Evolutionary conservation across 305 asterid genomes (phyloP).

Genomic region (Solanum hybrid): DNA sequence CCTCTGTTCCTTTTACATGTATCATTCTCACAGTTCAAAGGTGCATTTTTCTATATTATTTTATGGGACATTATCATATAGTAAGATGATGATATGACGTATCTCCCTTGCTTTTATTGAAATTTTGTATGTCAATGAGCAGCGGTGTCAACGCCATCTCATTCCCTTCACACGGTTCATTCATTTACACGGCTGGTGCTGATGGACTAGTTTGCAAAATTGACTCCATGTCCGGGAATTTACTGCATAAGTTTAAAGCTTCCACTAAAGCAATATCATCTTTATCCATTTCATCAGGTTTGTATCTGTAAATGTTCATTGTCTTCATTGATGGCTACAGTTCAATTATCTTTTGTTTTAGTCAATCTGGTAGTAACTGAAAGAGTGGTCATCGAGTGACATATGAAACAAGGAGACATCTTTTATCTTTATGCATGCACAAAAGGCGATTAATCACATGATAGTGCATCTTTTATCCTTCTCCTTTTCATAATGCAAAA

Average conservation of each 20-base stretch:
- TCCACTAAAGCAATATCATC: slow-evolving; percentile 67
- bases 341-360: background rate
- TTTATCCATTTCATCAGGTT: slow-evolving; percentile 78
- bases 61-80: background rate
- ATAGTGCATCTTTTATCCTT: background rate
- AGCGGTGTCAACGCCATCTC: slow-evolving; percentile 86
- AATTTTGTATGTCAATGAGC: slow-evolving; percentile 18
- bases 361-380: background rate
- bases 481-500: background rate
- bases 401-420: background rate
- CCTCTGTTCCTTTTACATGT: background rate
- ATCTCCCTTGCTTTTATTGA: background rate
- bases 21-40: background rate
- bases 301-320: background rate
- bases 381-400: background rate
- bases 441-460: background rate
- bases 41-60: background rate
- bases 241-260: slow-evolving; percentile 60
- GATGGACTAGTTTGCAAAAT: slow-evolving; percentile 90
- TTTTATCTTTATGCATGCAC: background rate
- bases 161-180: slow-evolving; percentile 47
- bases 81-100: background rate
- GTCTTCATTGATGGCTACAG: background rate
- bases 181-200: slow-evolving; percentile 68
- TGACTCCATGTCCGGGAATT: slow-evolving; percentile 66